A percentile compares a stretch with the other conserved stretches of the same genome.
Conservation (phyloP, 139 green algal species). For the Nannochloris sp. region DNA sequence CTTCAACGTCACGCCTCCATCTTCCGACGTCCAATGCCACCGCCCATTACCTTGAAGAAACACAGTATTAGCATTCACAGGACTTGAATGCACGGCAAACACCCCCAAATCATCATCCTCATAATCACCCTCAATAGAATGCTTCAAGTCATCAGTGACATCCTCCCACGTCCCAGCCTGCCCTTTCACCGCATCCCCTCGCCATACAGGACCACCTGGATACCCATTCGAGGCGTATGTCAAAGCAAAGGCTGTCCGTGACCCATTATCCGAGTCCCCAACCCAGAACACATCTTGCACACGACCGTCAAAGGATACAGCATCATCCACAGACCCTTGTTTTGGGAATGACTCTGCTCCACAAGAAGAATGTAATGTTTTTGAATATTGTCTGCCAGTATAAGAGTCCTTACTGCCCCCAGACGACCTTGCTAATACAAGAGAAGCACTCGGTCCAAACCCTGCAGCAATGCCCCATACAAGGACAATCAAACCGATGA, state of each 20-base stretch:
- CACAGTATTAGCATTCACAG: constrained; percentile 19
- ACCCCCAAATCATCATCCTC: constrained; percentile 17
- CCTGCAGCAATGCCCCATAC: too few species aligned
- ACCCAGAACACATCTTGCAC: too few species aligned
- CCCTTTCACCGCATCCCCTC: constrained; percentile 29
- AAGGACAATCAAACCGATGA: too few species aligned
- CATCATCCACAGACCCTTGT: constrained; percentile 3
- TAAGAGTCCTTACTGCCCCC: too few species aligned
- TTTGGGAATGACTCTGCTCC: constrained; percentile 22
- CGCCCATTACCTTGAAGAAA: constrained; percentile 34
- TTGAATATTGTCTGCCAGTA: constrained; percentile 3
- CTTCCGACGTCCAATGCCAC: constrained; percentile 27
- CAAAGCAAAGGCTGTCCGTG: constrained; percentile 32
- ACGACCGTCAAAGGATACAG: neutral
- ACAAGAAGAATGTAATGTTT: constrained; percentile 8
- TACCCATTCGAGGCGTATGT: constrained; percentile 15
- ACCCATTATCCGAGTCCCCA: neutral
- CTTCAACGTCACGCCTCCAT: constrained; percentile 35
- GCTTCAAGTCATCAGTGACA: constrained; percentile 17
- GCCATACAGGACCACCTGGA: constrained; percentile 32
- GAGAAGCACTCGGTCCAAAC: too few species aligned
- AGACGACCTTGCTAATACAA: too few species aligned
- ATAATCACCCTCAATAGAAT: constrained; percentile 3
- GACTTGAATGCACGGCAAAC: constrained; percentile 24
- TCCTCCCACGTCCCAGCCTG: constrained; percentile 27